Conservation (phyloP, 345 rosid species). For the Iberis pinnata region DNA sequence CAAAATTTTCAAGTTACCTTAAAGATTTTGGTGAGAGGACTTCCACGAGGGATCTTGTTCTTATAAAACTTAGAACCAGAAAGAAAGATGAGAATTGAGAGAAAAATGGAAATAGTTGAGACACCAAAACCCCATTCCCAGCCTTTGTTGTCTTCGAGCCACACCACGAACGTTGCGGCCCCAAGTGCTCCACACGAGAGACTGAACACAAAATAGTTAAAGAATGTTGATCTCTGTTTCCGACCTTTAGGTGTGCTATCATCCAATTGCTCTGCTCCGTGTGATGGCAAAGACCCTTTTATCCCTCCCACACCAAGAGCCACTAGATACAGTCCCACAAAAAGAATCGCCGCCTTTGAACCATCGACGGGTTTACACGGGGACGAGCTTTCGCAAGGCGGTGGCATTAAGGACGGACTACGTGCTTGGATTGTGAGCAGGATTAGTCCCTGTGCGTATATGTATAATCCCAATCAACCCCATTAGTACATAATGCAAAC, state of each 20-base stretch:
- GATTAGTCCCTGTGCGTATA: conserved; percentile 18
- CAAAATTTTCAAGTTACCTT: conserved; percentile 40
- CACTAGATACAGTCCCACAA: conserved; percentile 64
- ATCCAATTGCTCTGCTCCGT: conserved; percentile 86
- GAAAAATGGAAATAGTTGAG: conserved; percentile 50
- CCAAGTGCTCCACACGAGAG: conserved; percentile 74
- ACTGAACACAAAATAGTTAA: conserved; percentile 73
- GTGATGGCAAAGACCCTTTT: conserved; percentile 77
- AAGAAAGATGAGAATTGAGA: conserved; percentile 63
- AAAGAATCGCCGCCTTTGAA: conserved; percentile 52
- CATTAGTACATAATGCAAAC: neutral
- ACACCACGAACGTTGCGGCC: conserved; percentile 77
- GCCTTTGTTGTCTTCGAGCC: conserved; percentile 81
- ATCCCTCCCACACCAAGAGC: conserved; percentile 84
- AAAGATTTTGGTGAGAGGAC: conserved; percentile 65
- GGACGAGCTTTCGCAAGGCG: conserved; percentile 33
- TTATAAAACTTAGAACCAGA: conserved; percentile 55
- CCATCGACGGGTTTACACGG: conserved; percentile 52
- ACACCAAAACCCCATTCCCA: conserved; percentile 91
- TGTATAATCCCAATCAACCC: neutral
- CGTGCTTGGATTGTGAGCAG: conserved; percentile 56
- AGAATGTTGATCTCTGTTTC: conserved; percentile 64
- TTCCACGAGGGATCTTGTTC: conserved; percentile 53
- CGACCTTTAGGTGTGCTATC: conserved; percentile 55
- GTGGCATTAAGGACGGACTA: conserved; percentile 53